Conservation (phyloP, 2,329 filamentous ascomycete species). For the Mycosphaerelloides madeirae region DNA sequence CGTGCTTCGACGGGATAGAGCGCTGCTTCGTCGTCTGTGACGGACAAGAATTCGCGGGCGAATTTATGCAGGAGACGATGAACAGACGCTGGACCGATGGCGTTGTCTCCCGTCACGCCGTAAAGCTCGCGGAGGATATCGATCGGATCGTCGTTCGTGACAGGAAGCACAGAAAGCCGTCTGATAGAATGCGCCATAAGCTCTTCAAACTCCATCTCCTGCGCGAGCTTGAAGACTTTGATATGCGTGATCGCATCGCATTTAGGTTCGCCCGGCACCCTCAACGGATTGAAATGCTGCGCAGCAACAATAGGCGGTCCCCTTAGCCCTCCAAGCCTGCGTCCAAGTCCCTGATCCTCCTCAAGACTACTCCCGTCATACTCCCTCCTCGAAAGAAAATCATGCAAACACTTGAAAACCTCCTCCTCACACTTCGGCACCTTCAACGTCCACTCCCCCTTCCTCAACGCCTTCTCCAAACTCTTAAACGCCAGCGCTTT, state of each 20-base stretch:
- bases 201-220: conserved; percentile 35
- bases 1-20: too few species aligned
- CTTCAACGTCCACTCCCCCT: conserved; percentile 28
- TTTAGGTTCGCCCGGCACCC: neutral
- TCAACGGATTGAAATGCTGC: neutral
- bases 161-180: conserved; percentile 29
- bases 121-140: conserved; percentile 35
- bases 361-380: neutral
- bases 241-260: conserved; percentile 16
- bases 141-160: conserved; percentile 36
- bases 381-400: conserved; percentile 23
- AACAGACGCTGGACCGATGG: conserved; percentile 8
- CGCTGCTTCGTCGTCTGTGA: conserved; percentile 6
- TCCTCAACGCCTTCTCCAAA: conserved; percentile 31
- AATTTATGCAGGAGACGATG: conserved; percentile 24
- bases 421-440: conserved; percentile 30
- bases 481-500: conserved; percentile 29
- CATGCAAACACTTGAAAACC: conserved; percentile 34
- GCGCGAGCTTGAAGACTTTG: conserved; percentile 32
- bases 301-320: neutral
- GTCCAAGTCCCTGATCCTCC: neutral
- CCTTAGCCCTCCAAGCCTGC: neutral
- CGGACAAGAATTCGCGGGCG: conserved; percentile 21
- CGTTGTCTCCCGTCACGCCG: conserved; percentile 9
- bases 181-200: conserved; percentile 32